Conservation (phyloP, 805 yeast species). For the Cyberlindnera bimundalis region DNA sequence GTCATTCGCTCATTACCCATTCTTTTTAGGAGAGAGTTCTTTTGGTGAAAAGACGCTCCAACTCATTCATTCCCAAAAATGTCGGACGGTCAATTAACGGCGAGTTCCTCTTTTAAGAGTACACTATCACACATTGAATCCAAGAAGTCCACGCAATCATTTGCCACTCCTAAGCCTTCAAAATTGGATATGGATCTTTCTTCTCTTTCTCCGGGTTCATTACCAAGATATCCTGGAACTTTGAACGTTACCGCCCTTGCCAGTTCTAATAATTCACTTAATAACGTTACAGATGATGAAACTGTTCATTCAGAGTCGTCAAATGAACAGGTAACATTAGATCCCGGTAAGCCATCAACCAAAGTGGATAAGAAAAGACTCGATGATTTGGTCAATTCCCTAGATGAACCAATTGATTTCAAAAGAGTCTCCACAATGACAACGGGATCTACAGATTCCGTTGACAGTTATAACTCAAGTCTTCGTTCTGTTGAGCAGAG, state of each 20-base stretch:
- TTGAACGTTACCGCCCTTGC: conserved; percentile 44
- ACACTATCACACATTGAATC: conserved; percentile 1
- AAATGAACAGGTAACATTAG: conserved; percentile 38
- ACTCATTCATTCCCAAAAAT: too few species aligned
- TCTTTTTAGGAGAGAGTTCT: too few species aligned
- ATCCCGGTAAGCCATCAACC: conserved; percentile 39
- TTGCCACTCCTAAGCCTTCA: conserved; percentile 18
- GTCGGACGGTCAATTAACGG: conserved; percentile 10
- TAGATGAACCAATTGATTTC: conserved; percentile 40
- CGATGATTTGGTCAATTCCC: conserved; percentile 25
- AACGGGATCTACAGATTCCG: conserved; percentile 22
- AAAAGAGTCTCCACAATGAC: conserved; percentile 39
- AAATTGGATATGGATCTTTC: conserved; percentile 8
- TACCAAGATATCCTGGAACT: conserved; percentile 46
- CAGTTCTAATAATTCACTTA: conserved; percentile 14
- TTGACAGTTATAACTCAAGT: conserved; percentile 18
- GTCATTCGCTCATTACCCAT: too few species aligned
- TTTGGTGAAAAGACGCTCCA: too few species aligned
- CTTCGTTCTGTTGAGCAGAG: conserved; percentile 6
- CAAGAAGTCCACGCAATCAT: neutral
- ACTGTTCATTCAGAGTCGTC: neutral
- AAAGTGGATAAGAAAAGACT: conserved; percentile 16
- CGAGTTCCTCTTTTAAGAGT: conserved; percentile 13
- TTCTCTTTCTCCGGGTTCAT: conserved; percentile 24
- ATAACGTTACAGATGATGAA: neutral